Percentiles rank a stretch among this genome's conserved stretches.
These are phyloP conservation scores for Sarcodon sp. DNA, from an alignment of 768 basidiomycete genomes.

Conservation along the genomic window DNA sequence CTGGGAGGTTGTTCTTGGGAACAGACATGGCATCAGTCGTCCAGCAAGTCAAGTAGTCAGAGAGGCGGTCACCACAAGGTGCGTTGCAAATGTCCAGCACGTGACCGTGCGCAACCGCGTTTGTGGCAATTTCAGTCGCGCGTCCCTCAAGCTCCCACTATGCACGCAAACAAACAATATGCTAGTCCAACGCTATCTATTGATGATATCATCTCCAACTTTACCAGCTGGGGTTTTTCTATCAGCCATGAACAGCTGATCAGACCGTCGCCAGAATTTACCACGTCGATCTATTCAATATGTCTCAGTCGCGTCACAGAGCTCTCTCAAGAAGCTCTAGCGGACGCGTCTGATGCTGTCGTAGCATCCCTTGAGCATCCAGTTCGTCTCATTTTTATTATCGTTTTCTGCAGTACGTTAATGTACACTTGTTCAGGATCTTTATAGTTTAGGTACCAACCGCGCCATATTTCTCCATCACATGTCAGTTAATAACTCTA, in stretches of 20 bases:
- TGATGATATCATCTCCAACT: slow-evolving; percentile 49
- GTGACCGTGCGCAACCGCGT: slow-evolving; percentile 4
- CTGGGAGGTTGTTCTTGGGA: slow-evolving; percentile 9
- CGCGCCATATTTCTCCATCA: slow-evolving; percentile 60
- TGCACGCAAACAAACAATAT: slow-evolving; percentile 18
- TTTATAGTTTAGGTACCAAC: slow-evolving; percentile 44
- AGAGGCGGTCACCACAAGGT: slow-evolving; percentile 1
- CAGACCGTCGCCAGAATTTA: slow-evolving; percentile 58
- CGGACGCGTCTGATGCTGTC: slow-evolving; percentile 42
- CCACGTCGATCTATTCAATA: slow-evolving; percentile 53
- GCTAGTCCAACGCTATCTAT: slow-evolving; percentile 58
- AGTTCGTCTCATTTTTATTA: slow-evolving; percentile 21
- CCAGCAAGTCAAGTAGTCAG: background rate
- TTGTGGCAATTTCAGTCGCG: background rate
- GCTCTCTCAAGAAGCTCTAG: slow-evolving; percentile 43
- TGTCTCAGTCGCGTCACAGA: slow-evolving; percentile 64
- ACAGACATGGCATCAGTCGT: slow-evolving; percentile 4
- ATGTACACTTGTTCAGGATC: slow-evolving; percentile 32
- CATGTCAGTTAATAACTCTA: slow-evolving; percentile 28
- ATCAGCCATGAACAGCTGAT: slow-evolving; percentile 57
- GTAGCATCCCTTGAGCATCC: slow-evolving; percentile 37
- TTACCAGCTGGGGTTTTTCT: slow-evolving; percentile 57
- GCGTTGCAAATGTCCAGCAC: slow-evolving; percentile 5
- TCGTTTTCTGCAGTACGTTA: background rate
- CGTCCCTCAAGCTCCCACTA: background rate